Evolutionary conservation across 2,329 filamentous ascomycete genomes (phyloP).

Genomic region (Atkinsonella texensis): DNA sequence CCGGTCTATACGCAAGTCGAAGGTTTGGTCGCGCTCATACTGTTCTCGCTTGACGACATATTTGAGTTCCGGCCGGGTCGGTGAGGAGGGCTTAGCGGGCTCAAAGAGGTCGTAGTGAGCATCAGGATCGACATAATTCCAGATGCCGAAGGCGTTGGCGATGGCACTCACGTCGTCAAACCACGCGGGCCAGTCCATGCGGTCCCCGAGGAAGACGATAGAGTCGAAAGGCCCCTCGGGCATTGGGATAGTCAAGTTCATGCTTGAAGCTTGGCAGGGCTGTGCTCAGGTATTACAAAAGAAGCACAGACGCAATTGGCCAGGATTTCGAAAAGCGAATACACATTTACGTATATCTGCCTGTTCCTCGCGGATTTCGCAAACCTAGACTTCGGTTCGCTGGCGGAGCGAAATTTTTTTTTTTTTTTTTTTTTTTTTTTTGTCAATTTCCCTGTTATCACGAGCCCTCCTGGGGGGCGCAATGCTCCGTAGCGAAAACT

Average conservation of each 20-base stretch:
- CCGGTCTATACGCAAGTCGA: conserved; percentile 3
- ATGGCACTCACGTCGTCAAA: conserved; percentile 4
- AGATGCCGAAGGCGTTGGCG: conserved; percentile 4
- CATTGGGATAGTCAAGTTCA: conserved; percentile 2
- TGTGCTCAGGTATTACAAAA: not conserved
- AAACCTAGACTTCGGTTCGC: not conserved
- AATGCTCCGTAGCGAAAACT: too few relatives aligned
- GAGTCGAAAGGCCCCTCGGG: conserved; percentile 1
- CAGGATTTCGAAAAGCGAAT: not conserved
- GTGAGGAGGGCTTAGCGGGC: conserved; percentile 3
- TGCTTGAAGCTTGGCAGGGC: not conserved
- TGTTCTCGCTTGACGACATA: not conserved
- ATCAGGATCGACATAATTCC: conserved; percentile 9
- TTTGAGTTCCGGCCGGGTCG: conserved; percentile 3
- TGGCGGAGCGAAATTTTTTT: not conserved
- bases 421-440: not conserved
- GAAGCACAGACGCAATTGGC: not conserved
- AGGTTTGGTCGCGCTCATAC: conserved; percentile 5
- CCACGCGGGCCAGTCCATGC: conserved; percentile 8
- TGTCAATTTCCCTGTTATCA: too few relatives aligned
- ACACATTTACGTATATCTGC: not conserved
- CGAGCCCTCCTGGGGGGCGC: too few relatives aligned
- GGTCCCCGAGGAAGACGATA: conserved; percentile 4
- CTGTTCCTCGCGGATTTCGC: not conserved
- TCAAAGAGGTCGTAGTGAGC: not conserved